A percentile compares a stretch with the other conserved stretches of the same genome.
These are phyloP conservation scores for Hysterium pulicare DNA, from an alignment of 2,329 filamentous ascomycete genomes.

Conservation along the genomic window DNA sequence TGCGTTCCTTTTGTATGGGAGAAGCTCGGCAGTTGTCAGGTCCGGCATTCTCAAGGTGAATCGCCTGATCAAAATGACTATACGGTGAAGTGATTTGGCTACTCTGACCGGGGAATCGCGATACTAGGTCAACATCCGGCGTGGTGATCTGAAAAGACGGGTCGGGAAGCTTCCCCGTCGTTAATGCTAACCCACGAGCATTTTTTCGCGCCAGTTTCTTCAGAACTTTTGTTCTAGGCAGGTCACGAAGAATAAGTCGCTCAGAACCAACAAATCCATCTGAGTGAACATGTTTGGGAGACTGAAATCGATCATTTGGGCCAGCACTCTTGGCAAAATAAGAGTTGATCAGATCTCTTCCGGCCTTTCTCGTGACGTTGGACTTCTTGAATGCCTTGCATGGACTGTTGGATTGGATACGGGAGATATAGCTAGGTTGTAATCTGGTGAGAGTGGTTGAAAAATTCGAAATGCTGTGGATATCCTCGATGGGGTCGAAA, in stretches of 20 bases:
- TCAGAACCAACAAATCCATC: constrained; percentile 8
- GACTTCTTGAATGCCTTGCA: neutral
- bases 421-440: neutral
- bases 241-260: constrained; percentile 1
- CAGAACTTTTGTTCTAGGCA: neutral
- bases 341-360: neutral
- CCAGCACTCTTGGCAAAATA: neutral
- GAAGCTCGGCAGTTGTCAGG: neutral
- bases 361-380: neutral
- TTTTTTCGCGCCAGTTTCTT: too few species aligned
- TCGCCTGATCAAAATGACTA: too few species aligned
- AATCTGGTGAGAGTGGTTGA: neutral
- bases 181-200: too few species aligned
- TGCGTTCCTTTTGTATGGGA: neutral
- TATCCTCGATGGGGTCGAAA: constrained; percentile 28
- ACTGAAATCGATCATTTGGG: neutral
- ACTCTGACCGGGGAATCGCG: too few species aligned
- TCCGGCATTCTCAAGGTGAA: too few species aligned
- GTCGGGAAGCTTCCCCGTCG: too few species aligned
- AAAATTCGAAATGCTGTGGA: constrained; percentile 4
- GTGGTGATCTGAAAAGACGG: too few species aligned
- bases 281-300: neutral
- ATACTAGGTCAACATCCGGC: too few species aligned
- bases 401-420: neutral
- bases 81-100: too few species aligned